Evolutionary conservation across 2,329 filamentous ascomycete genomes (phyloP), one percentile per base, ranked within the genome.

Genomic region (Orbilia quercus): DNA sequence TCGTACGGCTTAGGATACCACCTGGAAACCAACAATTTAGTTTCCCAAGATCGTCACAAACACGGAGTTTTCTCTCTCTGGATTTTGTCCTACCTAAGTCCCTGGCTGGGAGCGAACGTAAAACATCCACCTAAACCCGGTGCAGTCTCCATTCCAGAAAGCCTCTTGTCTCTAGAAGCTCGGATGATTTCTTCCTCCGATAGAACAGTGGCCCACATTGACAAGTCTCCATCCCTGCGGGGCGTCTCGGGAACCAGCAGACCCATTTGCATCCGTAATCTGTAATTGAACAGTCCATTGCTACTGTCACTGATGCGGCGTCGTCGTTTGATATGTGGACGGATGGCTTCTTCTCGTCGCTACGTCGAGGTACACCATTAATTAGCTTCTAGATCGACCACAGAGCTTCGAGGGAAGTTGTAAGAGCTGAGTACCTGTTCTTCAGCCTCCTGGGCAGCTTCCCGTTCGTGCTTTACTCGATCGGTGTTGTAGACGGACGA

Each of bases 201-300:
- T 11, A 72, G 54, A 25, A 72, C 45, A 18, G 16, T 54, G 3
- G 67, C 67, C 67, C 67, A 72, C 28, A 55, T 55, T 6, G 67
- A 51, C 25, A 72, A 38, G 28, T 72, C 54, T 18, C 67, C 67
- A 50, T 72, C 67, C 20, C 67, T 36, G 22, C 67, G 59, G 7
- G 66, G 66, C 9, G 67, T 59, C 20, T 72, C 59, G 1, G 34
- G 66, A 20, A 42, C 48, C 53, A 72, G 58, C 9, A 72, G 59
- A 5, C 67, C 67, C 67, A 72, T 72, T 20, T 72, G 67, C 67
- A 72, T 72, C 7, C 67, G 62, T 59, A 72, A 44, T 34, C 67
- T 51, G 45, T 72, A 72, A n/a, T 72, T 72, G 31, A 72, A 59
- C 20, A 72, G 14, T 5, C 53, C 67, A 23, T 72, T 72, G 53